Evolutionary conservation across 2,329 filamentous ascomycete species (phyloP), one percentile per base, ranked within the genome.

Genomic region (Pleurostoma richardsiae): DNA sequence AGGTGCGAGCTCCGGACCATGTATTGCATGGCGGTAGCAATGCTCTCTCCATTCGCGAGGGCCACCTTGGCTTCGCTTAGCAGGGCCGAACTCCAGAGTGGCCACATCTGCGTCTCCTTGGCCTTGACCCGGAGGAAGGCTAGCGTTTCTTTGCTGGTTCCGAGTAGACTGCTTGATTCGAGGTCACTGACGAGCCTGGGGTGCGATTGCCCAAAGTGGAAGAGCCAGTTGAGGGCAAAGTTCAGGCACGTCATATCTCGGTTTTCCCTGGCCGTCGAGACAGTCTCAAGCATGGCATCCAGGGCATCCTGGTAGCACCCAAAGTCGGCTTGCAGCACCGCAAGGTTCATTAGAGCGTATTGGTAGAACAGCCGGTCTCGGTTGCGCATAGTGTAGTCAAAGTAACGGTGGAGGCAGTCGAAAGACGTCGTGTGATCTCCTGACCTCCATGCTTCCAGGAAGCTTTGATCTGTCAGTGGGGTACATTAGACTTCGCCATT

Each of bases 191-290:
- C 82, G n/a, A 90, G 77, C 45, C 82, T 76, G 0, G 90, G 88
- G 56, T 92, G 90, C 1, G 88, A 83, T 59, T 90, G 88, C n/a
- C 86, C 87, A 56, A 96, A 95, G 60, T 96, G 90, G 59, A 95
- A 95, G 3, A 97, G 75, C 94, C 94, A 99, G 60, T 90, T 95
- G 51, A 99, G 79, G 30, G 90, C 88, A 67, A 95, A 97, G 64
- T 96, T 97, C 47, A 99, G 76, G 61, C 94, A 97, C 4, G 81
- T 84, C 74, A 90, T 88, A 60, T 99, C 94, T 54, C 90, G 85
- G 55, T 95, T 95, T 65, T 97, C 94, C 51, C 92, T 77, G 1
- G 94, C 94, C n/a, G 90, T 95, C 0, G 91, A 85, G 31, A 99
- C 90, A 0, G 92, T 91, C 64, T 97, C 94, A 40, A 95, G 83